Conservation (phyloP, 116 monocot genomes). For the Posidonia oceanica region DNA sequence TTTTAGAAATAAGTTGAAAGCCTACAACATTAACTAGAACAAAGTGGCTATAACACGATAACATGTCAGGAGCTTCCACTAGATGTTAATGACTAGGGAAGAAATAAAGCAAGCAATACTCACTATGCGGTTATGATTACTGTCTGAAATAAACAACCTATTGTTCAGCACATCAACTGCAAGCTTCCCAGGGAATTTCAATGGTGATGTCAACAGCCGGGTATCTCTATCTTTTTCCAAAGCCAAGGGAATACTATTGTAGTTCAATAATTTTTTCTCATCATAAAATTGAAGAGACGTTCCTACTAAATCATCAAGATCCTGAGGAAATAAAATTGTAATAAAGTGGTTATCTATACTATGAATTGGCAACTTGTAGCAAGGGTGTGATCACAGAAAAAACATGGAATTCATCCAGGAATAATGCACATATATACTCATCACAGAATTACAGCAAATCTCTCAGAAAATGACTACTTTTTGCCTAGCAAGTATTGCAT, state of each 20-base stretch:
- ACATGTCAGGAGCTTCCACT: neutral
- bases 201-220: constrained; percentile 47
- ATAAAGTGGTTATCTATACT: neutral
- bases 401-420: neutral
- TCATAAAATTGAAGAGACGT: constrained; percentile 84
- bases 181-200: constrained; percentile 95
- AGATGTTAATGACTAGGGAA: neutral
- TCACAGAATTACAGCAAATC: no score
- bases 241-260: constrained; percentile 50
- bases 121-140: constrained; percentile 98
- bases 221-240: constrained; percentile 69
- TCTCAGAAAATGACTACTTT: no score
- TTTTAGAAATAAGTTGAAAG: neutral
- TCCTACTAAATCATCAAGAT: constrained; percentile 85
- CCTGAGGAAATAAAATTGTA: constrained; percentile 36
- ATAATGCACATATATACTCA: no score
- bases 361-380: neutral
- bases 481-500: no score
- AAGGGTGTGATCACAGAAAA: neutral
- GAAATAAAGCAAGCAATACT: constrained; percentile 15
- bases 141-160: constrained; percentile 93
- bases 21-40: neutral
- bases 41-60: neutral
- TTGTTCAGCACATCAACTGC: constrained; percentile 67
- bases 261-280: constrained; percentile 53